A percentile compares a stretch with the other conserved stretches of the same genome.
phyloP scores from a whole-genome alignment of 2,329 filamentous ascomycete genomes.

The Thelonectria discophora region DNA sequence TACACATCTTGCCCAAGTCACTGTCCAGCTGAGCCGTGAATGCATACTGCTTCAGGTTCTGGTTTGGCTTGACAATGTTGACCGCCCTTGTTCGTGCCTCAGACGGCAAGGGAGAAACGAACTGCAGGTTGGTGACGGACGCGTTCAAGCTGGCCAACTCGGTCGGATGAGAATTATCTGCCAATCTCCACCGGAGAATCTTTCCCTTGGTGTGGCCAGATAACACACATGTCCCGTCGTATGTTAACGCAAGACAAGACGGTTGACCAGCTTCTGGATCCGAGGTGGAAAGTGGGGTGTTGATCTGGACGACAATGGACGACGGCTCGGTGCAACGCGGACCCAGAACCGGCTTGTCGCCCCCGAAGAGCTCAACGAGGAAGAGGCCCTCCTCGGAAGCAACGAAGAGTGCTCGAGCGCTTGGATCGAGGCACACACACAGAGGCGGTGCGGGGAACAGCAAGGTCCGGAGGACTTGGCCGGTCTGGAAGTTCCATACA shows the following conservation, averaged over 20 bases:
- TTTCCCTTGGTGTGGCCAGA: slow-evolving; percentile 85
- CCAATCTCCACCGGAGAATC: slow-evolving; percentile 82
- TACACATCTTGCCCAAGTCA: slow-evolving; percentile 41
- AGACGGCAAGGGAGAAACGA: slow-evolving; percentile 68
- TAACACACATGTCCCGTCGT: slow-evolving; percentile 82
- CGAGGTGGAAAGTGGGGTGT: slow-evolving; percentile 62
- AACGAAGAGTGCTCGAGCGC: slow-evolving; percentile 82
- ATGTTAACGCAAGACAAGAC: slow-evolving; percentile 76
- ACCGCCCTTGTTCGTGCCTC: slow-evolving; percentile 58
- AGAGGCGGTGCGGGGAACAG: slow-evolving; percentile 78
- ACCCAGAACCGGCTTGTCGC: slow-evolving; percentile 64
- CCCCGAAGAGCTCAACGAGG: slow-evolving; percentile 75
- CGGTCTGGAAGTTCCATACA: slow-evolving; percentile 90
- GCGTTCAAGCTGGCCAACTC: slow-evolving; percentile 78
- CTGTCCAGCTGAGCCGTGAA: slow-evolving; percentile 70
- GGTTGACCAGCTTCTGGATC: slow-evolving; percentile 71
- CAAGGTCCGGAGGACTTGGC: slow-evolving; percentile 80
- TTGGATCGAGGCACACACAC: slow-evolving; percentile 81
- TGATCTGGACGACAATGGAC: slow-evolving; percentile 65
- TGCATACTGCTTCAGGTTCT: slow-evolving; percentile 70
- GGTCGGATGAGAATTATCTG: slow-evolving; percentile 72
- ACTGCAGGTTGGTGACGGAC: slow-evolving; percentile 82
- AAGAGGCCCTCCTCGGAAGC: slow-evolving; percentile 83
- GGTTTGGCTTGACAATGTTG: slow-evolving; percentile 82
- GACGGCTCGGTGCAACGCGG: slow-evolving; percentile 61